Evolutionary conservation across 768 basidiomycete species (phyloP), one percentile per base, ranked within the genome.

Genomic region (Pleurotus pulmonarius): DNA sequence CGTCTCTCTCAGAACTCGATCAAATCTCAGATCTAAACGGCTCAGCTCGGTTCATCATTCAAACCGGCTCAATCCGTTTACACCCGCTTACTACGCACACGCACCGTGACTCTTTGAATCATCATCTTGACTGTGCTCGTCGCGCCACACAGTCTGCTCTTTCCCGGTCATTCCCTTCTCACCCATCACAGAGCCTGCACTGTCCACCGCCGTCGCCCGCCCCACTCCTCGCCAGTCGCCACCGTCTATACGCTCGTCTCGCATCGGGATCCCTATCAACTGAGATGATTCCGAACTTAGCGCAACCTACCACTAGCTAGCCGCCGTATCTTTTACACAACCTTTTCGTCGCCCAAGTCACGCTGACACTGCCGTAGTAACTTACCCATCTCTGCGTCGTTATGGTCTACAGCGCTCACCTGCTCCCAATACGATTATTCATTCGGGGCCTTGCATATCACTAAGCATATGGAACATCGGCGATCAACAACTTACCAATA

Each of bases 1-100:
- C 51, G 51, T 53, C 51, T 53, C 39, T 53, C 51, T 53, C 51
- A 41, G 26, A 49, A 49, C 37, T 41, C 51, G 51, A 40, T 41
- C 51, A 43, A 13, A 39, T 53, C 51, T 49, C 51, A 53, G 51
- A 53, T 53, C 51, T 24, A 7, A 6, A 18, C 41, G 18, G 16
- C 18, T 25, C 39, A n/a, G 51, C 18, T 22, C 39, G 39, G 51
- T 53, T 53, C 51, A 39, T 53, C 41, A 44, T 7, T 22, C 41
- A 44, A 44, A n/a, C 41, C 41, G 41, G 41, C 41, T 44, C 41
- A 15, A 16, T 11, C 20, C 41, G 41, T 22, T 7, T 34, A 24
- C 48, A 26, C 37, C 48, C 48, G 48, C 48, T 25, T 15, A 49
- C 48, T 25, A 49, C 48, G 48, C 48, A 49, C 26, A 25, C 20